phyloP scores from a whole-genome alignment of 2,329 filamentous ascomycete species.

The Aspergillus texensis region DNA sequence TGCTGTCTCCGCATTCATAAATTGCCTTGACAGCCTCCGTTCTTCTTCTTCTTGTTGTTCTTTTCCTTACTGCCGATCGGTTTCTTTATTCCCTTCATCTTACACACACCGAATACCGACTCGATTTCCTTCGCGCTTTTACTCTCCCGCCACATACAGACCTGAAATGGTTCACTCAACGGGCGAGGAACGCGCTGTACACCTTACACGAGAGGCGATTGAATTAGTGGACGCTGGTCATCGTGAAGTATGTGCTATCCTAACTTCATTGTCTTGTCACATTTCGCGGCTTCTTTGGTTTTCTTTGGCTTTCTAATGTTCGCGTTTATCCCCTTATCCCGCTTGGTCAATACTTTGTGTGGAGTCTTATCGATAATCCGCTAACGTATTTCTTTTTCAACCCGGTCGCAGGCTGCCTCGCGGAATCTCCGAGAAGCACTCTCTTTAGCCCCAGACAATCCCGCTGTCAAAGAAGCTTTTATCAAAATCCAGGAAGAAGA shows the following conservation, averaged over 20 bases:
- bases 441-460: slow-evolving; percentile 48
- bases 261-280: not conserved
- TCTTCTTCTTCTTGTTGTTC: slow-evolving; percentile 1
- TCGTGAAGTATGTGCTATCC: slow-evolving; percentile 42
- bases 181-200: slow-evolving; percentile 49
- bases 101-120: not conserved
- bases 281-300: not conserved
- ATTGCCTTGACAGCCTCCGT: not conserved
- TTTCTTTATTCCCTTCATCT: slow-evolving; percentile 11
- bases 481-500: slow-evolving; percentile 48
- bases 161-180: slow-evolving; percentile 47
- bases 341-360: not conserved
- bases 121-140: not conserved
- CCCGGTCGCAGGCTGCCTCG: slow-evolving; percentile 44
- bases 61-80: slow-evolving; percentile 8
- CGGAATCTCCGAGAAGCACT: slow-evolving; percentile 53
- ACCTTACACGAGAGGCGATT: slow-evolving; percentile 51
- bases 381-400: slow-evolving; percentile 9
- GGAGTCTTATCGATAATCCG: slow-evolving; percentile 13
- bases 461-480: slow-evolving; percentile 49
- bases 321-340: slow-evolving; percentile 8
- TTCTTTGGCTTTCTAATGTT: not conserved
- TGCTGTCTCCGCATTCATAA: slow-evolving; percentile 2
- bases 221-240: slow-evolving; percentile 49
- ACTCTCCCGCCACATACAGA: slow-evolving; percentile 17